phyloP scores from a whole-genome alignment of 805 yeast genomes.

The Teunomyces barrocoloradensis region DNA sequence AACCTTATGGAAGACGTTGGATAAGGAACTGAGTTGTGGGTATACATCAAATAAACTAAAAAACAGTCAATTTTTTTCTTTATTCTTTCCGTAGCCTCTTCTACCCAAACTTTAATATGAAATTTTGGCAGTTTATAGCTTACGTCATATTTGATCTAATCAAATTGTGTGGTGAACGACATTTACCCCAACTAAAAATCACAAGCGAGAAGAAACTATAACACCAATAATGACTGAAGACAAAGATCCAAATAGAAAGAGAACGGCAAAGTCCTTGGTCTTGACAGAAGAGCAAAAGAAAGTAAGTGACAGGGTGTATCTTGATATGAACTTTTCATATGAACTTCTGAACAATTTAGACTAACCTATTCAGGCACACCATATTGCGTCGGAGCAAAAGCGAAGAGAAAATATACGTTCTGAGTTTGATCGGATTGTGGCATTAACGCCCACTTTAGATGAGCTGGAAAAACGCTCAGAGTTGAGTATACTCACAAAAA shows the following conservation, averaged over 20 bases:
- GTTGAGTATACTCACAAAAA: conserved; percentile 65
- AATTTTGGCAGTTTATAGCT: too few relatives aligned
- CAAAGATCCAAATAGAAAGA: conserved; percentile 9
- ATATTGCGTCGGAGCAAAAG: conserved; percentile 82
- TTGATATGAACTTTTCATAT: too few relatives aligned
- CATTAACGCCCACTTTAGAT: conserved; percentile 68
- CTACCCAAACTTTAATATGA: too few relatives aligned
- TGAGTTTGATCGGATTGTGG: conserved; percentile 74
- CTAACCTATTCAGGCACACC: conserved; percentile 52
- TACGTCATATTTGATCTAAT: neutral
- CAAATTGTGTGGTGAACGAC: neutral
- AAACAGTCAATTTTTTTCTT: neutral
- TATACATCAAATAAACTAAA: neutral
- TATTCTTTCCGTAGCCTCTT: too few relatives aligned
- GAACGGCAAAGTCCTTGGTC: conserved; percentile 25
- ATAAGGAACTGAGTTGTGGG: too few relatives aligned
- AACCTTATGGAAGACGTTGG: too few relatives aligned
- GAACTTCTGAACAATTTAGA: neutral
- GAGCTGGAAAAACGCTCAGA: conserved; percentile 79
- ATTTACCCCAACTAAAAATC: conserved; percentile 6
- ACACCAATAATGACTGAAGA: conserved; percentile 6
- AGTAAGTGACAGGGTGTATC: conserved; percentile 15
- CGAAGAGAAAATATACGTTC: conserved; percentile 81
- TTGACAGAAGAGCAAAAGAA: conserved; percentile 37
- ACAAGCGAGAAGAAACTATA: neutral